phyloP scores from a whole-genome alignment of 2,329 filamentous ascomycete species.

The Arthroderma uncinatum region DNA sequence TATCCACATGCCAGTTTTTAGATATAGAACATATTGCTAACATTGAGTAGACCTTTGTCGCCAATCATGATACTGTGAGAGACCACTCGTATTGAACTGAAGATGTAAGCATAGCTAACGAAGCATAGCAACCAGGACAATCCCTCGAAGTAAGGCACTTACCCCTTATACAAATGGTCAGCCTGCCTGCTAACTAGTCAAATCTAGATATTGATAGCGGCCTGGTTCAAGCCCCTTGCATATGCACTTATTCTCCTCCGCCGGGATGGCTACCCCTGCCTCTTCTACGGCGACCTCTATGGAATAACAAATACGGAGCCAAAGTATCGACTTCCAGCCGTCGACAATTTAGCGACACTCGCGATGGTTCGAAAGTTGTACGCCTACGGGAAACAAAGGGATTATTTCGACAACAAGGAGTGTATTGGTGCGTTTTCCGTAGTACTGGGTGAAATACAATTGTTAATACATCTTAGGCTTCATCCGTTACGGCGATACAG shows the following conservation, averaged over 20 bases:
- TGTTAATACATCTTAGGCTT: constrained; percentile 31
- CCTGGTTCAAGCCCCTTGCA: constrained; percentile 60
- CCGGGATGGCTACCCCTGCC: constrained; percentile 50
- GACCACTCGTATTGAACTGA: no score
- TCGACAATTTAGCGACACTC: constrained; percentile 42
- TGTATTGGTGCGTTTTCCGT: constrained; percentile 42
- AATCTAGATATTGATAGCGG: constrained; percentile 45
- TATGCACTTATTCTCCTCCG: constrained; percentile 62
- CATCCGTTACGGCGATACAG: constrained; percentile 41
- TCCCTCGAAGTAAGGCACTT: constrained; percentile 40
- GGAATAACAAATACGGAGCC: constrained; percentile 46
- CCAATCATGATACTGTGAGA: constrained; percentile 57
- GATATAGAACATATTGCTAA: constrained; percentile 1
- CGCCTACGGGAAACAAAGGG: constrained; percentile 53
- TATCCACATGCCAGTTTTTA: not conserved
- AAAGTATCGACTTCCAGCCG: constrained; percentile 30
- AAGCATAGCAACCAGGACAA: constrained; percentile 46
- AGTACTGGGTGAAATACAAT: not conserved
- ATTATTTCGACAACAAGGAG: constrained; percentile 51
- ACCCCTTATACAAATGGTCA: not conserved
- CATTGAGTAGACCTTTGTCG: constrained; percentile 47
- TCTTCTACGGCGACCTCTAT: constrained; percentile 62
- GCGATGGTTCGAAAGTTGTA: constrained; percentile 54
- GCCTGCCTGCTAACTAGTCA: not conserved
- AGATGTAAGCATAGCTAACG: constrained; percentile 13